Conservation (phyloP, 2,329 filamentous ascomycete genomes). For the Fusarium compactum region DNA sequence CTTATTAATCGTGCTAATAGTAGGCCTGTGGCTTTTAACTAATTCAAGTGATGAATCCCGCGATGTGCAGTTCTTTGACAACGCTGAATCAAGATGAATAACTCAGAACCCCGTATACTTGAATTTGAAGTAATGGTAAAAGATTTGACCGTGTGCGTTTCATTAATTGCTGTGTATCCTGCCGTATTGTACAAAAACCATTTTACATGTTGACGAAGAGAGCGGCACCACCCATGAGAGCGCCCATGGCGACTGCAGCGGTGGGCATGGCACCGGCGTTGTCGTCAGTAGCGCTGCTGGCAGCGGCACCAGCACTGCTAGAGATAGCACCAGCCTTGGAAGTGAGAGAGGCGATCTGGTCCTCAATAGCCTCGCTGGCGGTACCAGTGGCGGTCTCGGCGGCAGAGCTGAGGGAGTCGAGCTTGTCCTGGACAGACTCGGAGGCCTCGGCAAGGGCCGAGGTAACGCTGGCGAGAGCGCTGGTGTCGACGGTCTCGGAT, state of each 20-base stretch:
- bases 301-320: constrained; percentile 21
- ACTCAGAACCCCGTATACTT: background rate
- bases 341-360: constrained; percentile 33
- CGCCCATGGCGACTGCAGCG: constrained; percentile 59
- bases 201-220: constrained; percentile 60
- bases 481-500: constrained; percentile 34
- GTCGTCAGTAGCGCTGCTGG: constrained; percentile 36
- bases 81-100: background rate
- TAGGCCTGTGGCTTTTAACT: constrained; percentile 15
- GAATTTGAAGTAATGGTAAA: background rate
- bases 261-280: constrained; percentile 54
- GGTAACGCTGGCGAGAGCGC: constrained; percentile 27
- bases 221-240: constrained; percentile 61
- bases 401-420: constrained; percentile 45
- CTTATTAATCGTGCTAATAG: constrained; percentile 2
- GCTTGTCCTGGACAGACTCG: constrained; percentile 15
- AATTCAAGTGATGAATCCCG: constrained; percentile 20
- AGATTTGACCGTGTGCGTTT: constrained; percentile 20
- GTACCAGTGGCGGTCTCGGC: constrained; percentile 44
- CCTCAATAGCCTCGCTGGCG: constrained; percentile 32
- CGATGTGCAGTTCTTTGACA: background rate
- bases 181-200: background rate
- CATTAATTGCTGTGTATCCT: constrained; percentile 18
- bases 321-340: constrained; percentile 27
- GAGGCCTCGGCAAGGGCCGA: constrained; percentile 34